A percentile compares a stretch with the other conserved stretches of the same genome.
These are phyloP conservation scores for Batkoa obscura DNA, from an alignment of 371 early-diverging fungal species.

Conservation along the genomic window DNA sequence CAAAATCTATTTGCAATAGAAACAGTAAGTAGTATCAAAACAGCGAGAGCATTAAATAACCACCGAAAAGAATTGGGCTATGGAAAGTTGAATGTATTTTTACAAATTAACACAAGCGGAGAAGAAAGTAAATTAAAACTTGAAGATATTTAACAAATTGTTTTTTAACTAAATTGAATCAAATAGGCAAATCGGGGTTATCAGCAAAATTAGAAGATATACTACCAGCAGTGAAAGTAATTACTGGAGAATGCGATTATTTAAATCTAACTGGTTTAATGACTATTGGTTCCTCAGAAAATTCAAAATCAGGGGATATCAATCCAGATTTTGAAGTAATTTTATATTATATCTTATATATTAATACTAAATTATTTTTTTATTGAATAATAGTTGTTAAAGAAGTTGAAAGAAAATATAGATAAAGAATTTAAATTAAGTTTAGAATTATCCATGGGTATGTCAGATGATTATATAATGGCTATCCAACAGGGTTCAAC, in stretches of 20 bases:
- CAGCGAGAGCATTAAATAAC: conserved; percentile 64
- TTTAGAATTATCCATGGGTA: conserved; percentile 88
- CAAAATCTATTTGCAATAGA: conserved; percentile 81
- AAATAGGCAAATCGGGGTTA: conserved; percentile 66
- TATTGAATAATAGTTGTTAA: conserved; percentile 1
- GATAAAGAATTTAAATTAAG: background rate
- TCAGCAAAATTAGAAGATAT: conserved; percentile 17
- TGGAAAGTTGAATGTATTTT: conserved; percentile 41
- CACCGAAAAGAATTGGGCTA: conserved; percentile 28
- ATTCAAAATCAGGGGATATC: conserved; percentile 32
- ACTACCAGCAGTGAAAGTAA: conserved; percentile 7
- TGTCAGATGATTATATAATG: conserved; percentile 81
- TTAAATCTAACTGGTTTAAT: conserved; percentile 69
- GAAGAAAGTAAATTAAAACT: conserved; percentile 44
- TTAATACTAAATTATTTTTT: background rate
- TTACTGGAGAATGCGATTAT: conserved; percentile 38
- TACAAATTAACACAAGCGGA: conserved; percentile 87
- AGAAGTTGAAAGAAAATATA: too few relatives aligned
- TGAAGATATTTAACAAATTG: background rate
- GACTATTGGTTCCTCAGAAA: conserved; percentile 72
- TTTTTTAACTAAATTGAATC: background rate
- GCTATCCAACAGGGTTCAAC: conserved; percentile 73
- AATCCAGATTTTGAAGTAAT: conserved; percentile 77
- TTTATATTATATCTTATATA: background rate
- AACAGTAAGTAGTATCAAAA: conserved; percentile 67